Evolutionary conservation across 257 asterid species (phyloP).

Genomic region (Avicennia marina): DNA sequence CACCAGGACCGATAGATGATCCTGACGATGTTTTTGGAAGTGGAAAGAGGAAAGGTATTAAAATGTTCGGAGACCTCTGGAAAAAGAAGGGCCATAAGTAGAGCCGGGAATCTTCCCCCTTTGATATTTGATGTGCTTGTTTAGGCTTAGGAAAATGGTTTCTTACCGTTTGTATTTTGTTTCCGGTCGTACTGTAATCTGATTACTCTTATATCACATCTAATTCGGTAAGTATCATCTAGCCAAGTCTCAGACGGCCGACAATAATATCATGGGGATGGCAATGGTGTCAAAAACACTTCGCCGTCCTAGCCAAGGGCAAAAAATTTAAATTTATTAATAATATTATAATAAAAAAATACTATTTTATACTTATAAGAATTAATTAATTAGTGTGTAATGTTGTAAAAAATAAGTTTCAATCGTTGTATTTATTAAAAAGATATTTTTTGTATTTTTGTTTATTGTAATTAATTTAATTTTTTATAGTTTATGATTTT

Average conservation of each 20-base stretch:
- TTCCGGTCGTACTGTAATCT: slow-evolving; percentile 9
- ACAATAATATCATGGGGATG: too few species aligned
- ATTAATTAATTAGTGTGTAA: too few species aligned
- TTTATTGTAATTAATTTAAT: too few species aligned
- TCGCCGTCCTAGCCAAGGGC: too few species aligned
- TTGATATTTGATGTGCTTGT: background rate
- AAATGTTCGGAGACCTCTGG: slow-evolving; percentile 90
- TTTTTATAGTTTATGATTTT: too few species aligned
- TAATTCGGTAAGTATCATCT: background rate
- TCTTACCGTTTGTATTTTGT: slow-evolving; percentile 34
- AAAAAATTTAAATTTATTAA: too few species aligned
- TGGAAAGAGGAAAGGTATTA: slow-evolving; percentile 75
- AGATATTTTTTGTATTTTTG: too few species aligned
- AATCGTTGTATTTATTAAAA: too few species aligned
- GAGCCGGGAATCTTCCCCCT: slow-evolving; percentile 8
- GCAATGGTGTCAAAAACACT: too few species aligned
- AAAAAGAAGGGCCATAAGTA: slow-evolving; percentile 76
- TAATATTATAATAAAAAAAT: too few species aligned
- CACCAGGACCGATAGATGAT: slow-evolving; percentile 54
- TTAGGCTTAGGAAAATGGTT: slow-evolving; percentile 27
- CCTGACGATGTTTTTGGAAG: slow-evolving; percentile 52
- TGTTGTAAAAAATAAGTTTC: too few species aligned
- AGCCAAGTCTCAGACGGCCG: background rate
- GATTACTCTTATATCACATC: background rate
- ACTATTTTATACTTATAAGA: too few species aligned